Evolutionary conservation across 139 green algal genomes (phyloP).

Genomic region (Diplosphaera chodatii): DNA sequence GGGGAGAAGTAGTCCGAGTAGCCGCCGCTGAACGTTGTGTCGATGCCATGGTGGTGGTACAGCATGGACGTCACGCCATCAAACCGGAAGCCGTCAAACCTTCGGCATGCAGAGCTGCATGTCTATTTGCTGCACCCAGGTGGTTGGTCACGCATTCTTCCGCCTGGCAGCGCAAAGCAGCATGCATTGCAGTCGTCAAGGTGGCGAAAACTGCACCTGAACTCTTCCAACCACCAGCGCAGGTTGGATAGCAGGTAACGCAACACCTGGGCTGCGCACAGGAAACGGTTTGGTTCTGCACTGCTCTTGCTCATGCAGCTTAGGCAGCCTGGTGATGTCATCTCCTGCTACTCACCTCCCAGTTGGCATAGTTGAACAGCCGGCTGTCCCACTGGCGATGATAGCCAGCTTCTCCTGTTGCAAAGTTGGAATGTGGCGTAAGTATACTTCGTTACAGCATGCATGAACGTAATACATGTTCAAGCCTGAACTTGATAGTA

Average conservation of each 20-base stretch:
- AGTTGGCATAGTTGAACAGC: slow-evolving; percentile 85
- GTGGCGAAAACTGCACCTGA: slow-evolving; percentile 24
- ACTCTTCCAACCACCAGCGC: slow-evolving; percentile 92
- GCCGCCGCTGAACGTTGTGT: slow-evolving; percentile 72
- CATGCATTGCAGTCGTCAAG: too few relatives aligned
- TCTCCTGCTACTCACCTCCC: too few relatives aligned
- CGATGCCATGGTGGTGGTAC: slow-evolving; percentile 94
- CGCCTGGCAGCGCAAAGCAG: too few relatives aligned
- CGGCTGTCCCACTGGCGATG: slow-evolving; percentile 86
- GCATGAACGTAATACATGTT: too few relatives aligned
- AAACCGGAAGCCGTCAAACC: slow-evolving; percentile 94
- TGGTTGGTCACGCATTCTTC: too few relatives aligned
- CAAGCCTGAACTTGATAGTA: too few relatives aligned
- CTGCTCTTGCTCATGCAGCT: too few relatives aligned
- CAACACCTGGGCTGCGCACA: slow-evolving; percentile 31
- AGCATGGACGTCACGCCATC: slow-evolving; percentile 97
- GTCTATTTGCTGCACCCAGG: too few relatives aligned
- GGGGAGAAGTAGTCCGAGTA: slow-evolving; percentile 56
- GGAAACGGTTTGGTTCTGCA: too few relatives aligned
- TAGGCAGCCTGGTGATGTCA: too few relatives aligned
- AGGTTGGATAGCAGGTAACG: slow-evolving; percentile 93
- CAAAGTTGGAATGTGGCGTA: too few relatives aligned
- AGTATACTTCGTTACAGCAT: too few relatives aligned
- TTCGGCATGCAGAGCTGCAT: slow-evolving; percentile 13
- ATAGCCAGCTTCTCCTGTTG: slow-evolving; percentile 68